Conservation (phyloP, 1,284 basidiomycete genomes). For the Puccinia triticina region DNA sequence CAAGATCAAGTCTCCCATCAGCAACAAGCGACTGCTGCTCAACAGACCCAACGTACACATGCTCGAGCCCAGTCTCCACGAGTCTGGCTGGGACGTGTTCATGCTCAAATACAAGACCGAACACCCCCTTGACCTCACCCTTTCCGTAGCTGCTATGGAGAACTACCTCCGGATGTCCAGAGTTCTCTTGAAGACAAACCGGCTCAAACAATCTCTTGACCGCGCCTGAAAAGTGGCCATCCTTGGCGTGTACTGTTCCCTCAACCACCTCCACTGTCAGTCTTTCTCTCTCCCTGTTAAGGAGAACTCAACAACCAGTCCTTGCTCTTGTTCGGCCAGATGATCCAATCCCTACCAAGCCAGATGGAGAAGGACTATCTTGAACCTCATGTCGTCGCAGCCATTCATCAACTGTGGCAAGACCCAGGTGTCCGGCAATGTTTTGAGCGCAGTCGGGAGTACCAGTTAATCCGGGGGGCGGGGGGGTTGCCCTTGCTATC, state of each 20-base stretch:
- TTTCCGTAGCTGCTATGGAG: slow-evolving; percentile 84
- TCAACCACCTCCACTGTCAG: slow-evolving; percentile 69
- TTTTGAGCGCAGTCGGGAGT: slow-evolving; percentile 82
- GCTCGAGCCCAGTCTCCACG: slow-evolving; percentile 89
- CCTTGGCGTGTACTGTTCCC: slow-evolving; percentile 78
- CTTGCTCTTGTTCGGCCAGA: slow-evolving; percentile 63
- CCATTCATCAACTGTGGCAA: slow-evolving; percentile 82
- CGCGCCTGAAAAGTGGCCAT: slow-evolving; percentile 83
- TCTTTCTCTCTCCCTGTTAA: too few species aligned
- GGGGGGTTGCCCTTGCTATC: not conserved
- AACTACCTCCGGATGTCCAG: slow-evolving; percentile 89
- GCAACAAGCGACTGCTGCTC: slow-evolving; percentile 74
- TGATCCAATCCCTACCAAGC: slow-evolving; percentile 77
- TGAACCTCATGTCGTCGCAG: slow-evolving; percentile 74
- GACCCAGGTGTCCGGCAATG: slow-evolving; percentile 83
- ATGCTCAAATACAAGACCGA: slow-evolving; percentile 89
- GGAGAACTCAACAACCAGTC: not conserved
- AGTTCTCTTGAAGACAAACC: slow-evolving; percentile 93
- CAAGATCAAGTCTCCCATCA: too few species aligned
- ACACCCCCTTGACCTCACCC: slow-evolving; percentile 89
- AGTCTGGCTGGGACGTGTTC: slow-evolving; percentile 98
- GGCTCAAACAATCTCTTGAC: slow-evolving; percentile 79
- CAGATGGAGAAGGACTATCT: slow-evolving; percentile 84
- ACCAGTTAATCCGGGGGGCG: slow-evolving; percentile 70
- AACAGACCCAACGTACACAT: slow-evolving; percentile 92